Evolutionary conservation across 129 eudicot genomes (phyloP).

Genomic region (Artemisia argyi): DNA sequence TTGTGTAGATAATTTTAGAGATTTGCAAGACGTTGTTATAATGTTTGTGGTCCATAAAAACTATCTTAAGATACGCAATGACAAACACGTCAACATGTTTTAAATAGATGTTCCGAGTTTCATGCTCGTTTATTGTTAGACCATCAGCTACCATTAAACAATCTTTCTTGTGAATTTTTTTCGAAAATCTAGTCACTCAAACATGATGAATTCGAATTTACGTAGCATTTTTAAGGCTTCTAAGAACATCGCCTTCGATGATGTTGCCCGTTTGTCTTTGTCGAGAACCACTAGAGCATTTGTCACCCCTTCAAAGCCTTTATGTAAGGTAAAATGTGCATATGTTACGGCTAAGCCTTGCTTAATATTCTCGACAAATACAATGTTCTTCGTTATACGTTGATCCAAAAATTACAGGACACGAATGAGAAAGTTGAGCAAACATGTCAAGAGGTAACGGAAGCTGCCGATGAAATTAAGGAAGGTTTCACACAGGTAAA

Average conservation of each 20-base stretch:
- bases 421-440: conserved; percentile 43
- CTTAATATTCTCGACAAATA: background rate
- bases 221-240: conserved; percentile 16
- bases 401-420: conserved; percentile 7
- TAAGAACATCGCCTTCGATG: conserved; percentile 5
- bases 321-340: conserved; percentile 26
- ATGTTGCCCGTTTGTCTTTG: background rate
- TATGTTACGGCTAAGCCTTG: background rate
- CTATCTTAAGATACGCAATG: no score
- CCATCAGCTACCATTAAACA: no score
- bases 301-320: conserved; percentile 36
- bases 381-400: background rate
- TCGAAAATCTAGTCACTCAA: background rate
- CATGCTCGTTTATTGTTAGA: no score
- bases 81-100: no score
- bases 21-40: no score
- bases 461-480: conserved; percentile 52
- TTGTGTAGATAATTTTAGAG: no score
- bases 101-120: no score
- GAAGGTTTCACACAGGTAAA: conserved; percentile 44
- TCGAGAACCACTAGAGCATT: conserved; percentile 29
- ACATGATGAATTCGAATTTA: conserved; percentile 31
- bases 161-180: no score
- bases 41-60: no score
- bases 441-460: conserved; percentile 46